phyloP scores from a whole-genome alignment of 164 flowering plant species.

The Aristolochia californica region DNA sequence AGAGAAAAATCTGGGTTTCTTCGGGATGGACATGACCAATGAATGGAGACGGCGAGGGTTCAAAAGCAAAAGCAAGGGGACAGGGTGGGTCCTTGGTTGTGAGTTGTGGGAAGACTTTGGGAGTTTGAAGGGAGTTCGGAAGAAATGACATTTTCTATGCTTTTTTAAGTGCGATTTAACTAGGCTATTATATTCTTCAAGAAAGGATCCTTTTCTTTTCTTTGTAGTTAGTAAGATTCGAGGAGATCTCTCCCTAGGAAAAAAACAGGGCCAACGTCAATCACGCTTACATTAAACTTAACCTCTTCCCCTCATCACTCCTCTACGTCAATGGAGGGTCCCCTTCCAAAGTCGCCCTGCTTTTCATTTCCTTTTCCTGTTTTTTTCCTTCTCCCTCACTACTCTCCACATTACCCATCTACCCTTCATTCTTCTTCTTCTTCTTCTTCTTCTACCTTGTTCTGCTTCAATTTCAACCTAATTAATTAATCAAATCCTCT shows the following conservation, averaged over 20 bases:
- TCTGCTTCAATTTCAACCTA: no score
- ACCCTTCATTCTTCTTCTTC: no score
- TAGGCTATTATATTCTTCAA: conserved; percentile 7
- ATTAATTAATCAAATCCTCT: no score
- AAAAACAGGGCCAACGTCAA: conserved; percentile 39
- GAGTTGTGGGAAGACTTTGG: conserved; percentile 62
- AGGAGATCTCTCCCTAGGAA: conserved; percentile 29
- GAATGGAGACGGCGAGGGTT: neutral
- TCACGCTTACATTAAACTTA: conserved; percentile 51
- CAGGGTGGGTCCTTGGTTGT: conserved; percentile 44
- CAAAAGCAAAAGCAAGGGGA: conserved; percentile 18
- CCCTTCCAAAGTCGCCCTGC: neutral
- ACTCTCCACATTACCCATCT: no score
- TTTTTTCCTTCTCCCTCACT: no score
- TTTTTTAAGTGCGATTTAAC: conserved; percentile 20
- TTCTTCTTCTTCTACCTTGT: neutral
- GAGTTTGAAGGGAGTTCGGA: conserved; percentile 5
- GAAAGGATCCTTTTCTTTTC: conserved; percentile 12
- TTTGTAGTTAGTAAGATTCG: conserved; percentile 63
- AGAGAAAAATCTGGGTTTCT: no score
- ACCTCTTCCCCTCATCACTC: neutral
- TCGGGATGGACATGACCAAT: neutral
- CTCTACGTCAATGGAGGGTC: neutral
- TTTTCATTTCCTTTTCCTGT: no score
- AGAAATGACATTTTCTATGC: conserved; percentile 14